Percentiles rank a stretch among this genome's conserved stretches.
phyloP scores from a whole-genome alignment of 1,284 basidiomycete species.

The Boletus sp. region DNA sequence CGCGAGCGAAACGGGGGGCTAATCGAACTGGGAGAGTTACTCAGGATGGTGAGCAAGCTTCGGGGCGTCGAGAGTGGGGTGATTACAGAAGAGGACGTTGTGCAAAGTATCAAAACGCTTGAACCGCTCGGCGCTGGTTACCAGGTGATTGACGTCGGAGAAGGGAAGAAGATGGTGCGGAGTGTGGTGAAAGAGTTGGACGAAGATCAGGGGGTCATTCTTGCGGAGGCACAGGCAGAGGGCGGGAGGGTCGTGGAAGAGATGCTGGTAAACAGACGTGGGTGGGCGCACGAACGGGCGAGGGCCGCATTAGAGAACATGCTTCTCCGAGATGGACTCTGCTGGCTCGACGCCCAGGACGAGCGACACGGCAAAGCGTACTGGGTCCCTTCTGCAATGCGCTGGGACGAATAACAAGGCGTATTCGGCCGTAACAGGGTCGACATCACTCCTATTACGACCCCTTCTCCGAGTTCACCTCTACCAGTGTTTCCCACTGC shows the following conservation, averaged over 20 bases:
- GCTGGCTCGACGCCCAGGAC: constrained; percentile 93
- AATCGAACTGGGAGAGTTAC: constrained; percentile 86
- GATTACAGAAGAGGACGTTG: constrained; percentile 84
- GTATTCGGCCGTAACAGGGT: too few relatives aligned
- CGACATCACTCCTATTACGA: constrained; percentile 55
- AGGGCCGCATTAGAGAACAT: constrained; percentile 85
- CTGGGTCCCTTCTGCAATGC: constrained; percentile 84
- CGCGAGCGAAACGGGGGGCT: constrained; percentile 90
- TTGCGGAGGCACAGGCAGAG: constrained; percentile 71
- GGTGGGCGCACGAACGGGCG: constrained; percentile 82
- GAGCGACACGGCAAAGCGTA: constrained; percentile 64
- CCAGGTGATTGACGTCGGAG: constrained; percentile 73
- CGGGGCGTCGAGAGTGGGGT: constrained; percentile 66
- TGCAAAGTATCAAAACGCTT: constrained; percentile 85
- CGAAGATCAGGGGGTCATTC: constrained; percentile 77
- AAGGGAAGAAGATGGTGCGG: constrained; percentile 68
- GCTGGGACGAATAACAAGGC: constrained; percentile 64
- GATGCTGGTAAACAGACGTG: constrained; percentile 58
- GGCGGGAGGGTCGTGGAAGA: constrained; percentile 69
- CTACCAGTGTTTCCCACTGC: constrained; percentile 6
- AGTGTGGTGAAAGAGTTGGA: constrained; percentile 82
- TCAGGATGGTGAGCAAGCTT: constrained; percentile 77
- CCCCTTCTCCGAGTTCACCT: constrained; percentile 51
- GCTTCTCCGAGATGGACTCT: constrained; percentile 87
- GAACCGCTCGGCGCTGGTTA: constrained; percentile 91